Base-by-base conservation (phyloP, 2,329 filamentous ascomycete genomes). In the Beauveria scarabaeidicola region DNA sequence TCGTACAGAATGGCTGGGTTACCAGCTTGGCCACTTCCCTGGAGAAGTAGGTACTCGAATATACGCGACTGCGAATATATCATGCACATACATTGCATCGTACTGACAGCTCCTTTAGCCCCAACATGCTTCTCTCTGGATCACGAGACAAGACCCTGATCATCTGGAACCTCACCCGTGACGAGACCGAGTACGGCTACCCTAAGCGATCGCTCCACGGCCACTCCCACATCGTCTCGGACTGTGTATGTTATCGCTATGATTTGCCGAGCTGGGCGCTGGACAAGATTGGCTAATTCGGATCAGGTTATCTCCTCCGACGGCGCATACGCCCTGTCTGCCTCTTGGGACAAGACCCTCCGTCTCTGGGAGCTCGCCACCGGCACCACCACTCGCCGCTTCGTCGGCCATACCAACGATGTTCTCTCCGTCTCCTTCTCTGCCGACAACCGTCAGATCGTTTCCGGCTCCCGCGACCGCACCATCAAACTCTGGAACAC, bases 401-500 rank as follows among this genome's bases (percentile, higher is more conserved):
- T 99, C 77, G 92, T 97, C 78, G 94, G 94, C 79, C 94, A 97
- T 89, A 96, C 86, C 85, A 96, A 96, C 85, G 94, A 97, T 75
- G 93, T 99, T 73, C 91, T 97, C 76, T 97, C 93, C 78, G 94
- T 99, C 78, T 97, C 92, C 70, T 99, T 99, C 90, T 97, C 94
- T 72, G 94, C 94, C 86, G 94, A 99, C 85, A 97, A 97, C 90
- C 90, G 94, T 77, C 94, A 97, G 86, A 97, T 99, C 80, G 94
- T 97, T 73, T 97, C 94, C 69, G 94, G 92, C 69, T 97, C 94
- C 67, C 92, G 94, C 78, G 94, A 99, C 85, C 89, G 91, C 78
- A 91, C 90, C 75, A 97, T 99, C 86, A 99, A 97, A 90, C 88
- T 99, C 73, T 99, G 94, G 94, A 99, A 99, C 86, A 99, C 94